phyloP scores from a whole-genome alignment of 2,329 filamentous ascomycete species.

The Rasamsonia emersonii region DNA sequence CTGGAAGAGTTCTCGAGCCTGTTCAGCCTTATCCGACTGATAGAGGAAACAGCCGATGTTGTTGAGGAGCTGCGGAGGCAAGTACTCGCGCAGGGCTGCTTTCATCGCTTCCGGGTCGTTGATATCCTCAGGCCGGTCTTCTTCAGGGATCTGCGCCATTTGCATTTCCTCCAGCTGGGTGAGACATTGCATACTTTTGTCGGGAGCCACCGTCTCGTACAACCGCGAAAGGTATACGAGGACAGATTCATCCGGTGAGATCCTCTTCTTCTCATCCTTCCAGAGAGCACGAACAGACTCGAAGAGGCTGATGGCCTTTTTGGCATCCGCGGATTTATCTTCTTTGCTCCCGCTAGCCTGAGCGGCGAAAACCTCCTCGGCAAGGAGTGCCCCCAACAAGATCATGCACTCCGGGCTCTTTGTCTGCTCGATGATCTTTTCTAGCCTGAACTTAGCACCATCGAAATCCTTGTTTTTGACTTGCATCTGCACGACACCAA shows the following conservation, averaged over 20 bases:
- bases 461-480: slow-evolving; percentile 77
- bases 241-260: slow-evolving; percentile 74
- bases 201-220: slow-evolving; percentile 76
- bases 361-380: slow-evolving; percentile 82
- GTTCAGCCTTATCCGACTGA: slow-evolving; percentile 70
- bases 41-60: slow-evolving; percentile 97
- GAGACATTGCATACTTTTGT: slow-evolving; percentile 86
- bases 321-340: slow-evolving; percentile 75
- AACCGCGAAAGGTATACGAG: slow-evolving; percentile 84
- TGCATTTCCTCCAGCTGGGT: slow-evolving; percentile 89
- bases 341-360: slow-evolving; percentile 74
- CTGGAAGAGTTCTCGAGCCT: slow-evolving; percentile 82
- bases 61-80: slow-evolving; percentile 87
- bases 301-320: slow-evolving; percentile 76
- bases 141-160: slow-evolving; percentile 64
- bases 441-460: slow-evolving; percentile 84
- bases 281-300: slow-evolving; percentile 79
- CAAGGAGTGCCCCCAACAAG: slow-evolving; percentile 80
- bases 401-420: slow-evolving; percentile 84
- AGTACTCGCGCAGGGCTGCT: slow-evolving; percentile 60
- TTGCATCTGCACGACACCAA: slow-evolving; percentile 83
- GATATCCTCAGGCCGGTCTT: slow-evolving; percentile 54
- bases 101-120: slow-evolving; percentile 51
- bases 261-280: slow-evolving; percentile 85
- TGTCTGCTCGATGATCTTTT: slow-evolving; percentile 85